Base-by-base conservation (phyloP, 805 yeast species). In the Candida jianshihensis region DNA sequence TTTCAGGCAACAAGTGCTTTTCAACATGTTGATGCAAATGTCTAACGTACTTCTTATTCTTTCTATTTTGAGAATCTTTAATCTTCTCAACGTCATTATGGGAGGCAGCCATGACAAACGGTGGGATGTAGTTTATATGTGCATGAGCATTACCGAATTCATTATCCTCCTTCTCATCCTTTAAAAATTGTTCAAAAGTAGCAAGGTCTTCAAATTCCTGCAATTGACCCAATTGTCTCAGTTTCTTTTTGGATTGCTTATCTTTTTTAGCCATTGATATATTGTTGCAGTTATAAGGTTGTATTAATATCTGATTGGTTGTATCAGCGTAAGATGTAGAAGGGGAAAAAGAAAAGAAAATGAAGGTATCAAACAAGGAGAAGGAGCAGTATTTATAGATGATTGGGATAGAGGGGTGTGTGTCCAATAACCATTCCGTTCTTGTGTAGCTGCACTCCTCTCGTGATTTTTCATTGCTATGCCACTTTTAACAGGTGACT, bases 161-260 rank as follows among this genome's bases (percentile, higher is more conserved):
- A 43, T 81, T 78, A 56, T 81, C 89, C 71, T 84, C 80, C 4
- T 82, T 74, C 52, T 81, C 89, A 53, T 78, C 84, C 51, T 77
- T 70, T 40, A 82, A 63, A 56, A 66, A 82, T 19, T 68, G 65
- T 52, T 78, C 86, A 51, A 82, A 82, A 14, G 74, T 67, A 15
- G 64, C 65, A 41, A 82, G 59, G 35, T 73, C 80, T 32, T 82
- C 89, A 58, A 82, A 82, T 24, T 63, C 63, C 27, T 58, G 50
- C 14, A 47, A 19, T 28, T 47, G 40, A 30, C 54, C 55, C 2
- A 24, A 14, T 15, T 37, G 40, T 37, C 48, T 45, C 19, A 38
- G 31, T 24, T 36, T 47, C 44, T 46, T 49, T 31, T 48, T 46
- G 34, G 31, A 21, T 37, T 43, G 48, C 37, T 53, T 53, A 31